Percentiles rank a stretch among this genome's conserved stretches.
Evolutionary conservation across 2,329 filamentous ascomycete species (phyloP).

Genomic region (Aspergillus arachidicola): DNA sequence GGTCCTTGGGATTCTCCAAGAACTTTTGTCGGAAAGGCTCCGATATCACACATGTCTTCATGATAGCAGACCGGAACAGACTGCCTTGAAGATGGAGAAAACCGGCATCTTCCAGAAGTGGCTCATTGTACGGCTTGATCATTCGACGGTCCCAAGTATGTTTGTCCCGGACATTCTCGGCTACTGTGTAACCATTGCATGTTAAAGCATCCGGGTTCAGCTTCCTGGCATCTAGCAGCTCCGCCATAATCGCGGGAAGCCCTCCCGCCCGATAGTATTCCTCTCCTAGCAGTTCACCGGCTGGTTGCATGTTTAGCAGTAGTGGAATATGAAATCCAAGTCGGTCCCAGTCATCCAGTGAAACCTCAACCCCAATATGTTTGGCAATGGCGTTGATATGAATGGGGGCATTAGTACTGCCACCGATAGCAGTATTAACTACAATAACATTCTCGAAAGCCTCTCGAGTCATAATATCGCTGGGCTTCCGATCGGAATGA

Average conservation of each 20-base stretch:
- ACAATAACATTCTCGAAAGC: constrained; percentile 62
- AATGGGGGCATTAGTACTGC: constrained; percentile 60
- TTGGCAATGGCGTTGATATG: constrained; percentile 59
- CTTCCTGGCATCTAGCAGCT: constrained; percentile 53
- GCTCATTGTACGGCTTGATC: constrained; percentile 50
- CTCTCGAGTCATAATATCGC: constrained; percentile 57
- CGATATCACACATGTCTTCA: constrained; percentile 57
- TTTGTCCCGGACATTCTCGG: constrained; percentile 47
- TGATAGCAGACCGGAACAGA: constrained; percentile 56
- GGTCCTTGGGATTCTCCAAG: constrained; percentile 49
- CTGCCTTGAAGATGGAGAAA: constrained; percentile 54
- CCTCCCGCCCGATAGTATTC: constrained; percentile 59
- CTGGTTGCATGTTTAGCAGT: constrained; percentile 58
- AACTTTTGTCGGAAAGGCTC: constrained; percentile 49
- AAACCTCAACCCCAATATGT: constrained; percentile 55
- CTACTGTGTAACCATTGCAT: constrained; percentile 51
- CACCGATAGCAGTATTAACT: constrained; percentile 58
- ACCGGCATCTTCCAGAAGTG: constrained; percentile 54
- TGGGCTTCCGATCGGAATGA: constrained; percentile 51
- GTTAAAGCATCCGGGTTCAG: constrained; percentile 49
- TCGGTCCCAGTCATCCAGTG: constrained; percentile 57
- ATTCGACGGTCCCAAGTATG: constrained; percentile 54
- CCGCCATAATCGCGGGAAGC: constrained; percentile 56
- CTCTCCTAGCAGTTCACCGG: constrained; percentile 56
- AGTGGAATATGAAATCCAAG: constrained; percentile 55